Base-by-base conservation (phyloP, 1,284 basidiomycete species). In the Lentinula novae-zelandiae region DNA sequence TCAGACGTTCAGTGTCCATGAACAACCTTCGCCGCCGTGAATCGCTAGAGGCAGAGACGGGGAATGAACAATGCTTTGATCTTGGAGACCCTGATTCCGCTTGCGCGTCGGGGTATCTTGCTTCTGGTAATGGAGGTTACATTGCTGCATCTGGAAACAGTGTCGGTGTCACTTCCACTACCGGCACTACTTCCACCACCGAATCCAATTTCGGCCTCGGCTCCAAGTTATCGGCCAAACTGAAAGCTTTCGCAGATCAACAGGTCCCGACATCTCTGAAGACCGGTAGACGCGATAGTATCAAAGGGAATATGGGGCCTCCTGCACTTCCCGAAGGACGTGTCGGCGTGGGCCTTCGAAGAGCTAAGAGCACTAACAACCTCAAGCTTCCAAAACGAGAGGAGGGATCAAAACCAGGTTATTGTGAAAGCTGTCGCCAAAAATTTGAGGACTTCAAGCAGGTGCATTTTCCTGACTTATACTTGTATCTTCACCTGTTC, bases 71-170 rank as follows among this genome's bases (percentile, higher is more conserved):
- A 39, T 83, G 85, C 63, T 71, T 82, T 31, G 83, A 86, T 27
- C 76, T 69, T 10, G 81, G 82, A 57, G 78, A 76, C 22, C 82
- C 83, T 55, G 72, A 72, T 2, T 86, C 85, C 2, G 79, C 78
- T 20, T 82, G 85, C 61, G 86, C 87, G 27, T 92, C 89, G 3
- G 88, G 89, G 3, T 90, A 85, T 69, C 75, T 86, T 7, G 79
- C 82, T 9, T 86, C 89, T 3, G 76, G 77, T 33, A 69, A 70
- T 15, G 78, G 78, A 44, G 82, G 79, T 17, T 94, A 90, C 69
- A 81, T 92, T 63, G 93, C 94, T 52, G 95, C 95, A 3, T 97
- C 95, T 1, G 95, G 95, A 15, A 99, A 99, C 75, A 96, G 93
- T 66, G 93, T 98, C 54, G 83, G 86, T 48, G 88, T 98, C 69